Evolutionary conservation across 2,329 filamentous ascomycete species (phyloP).

Genomic region (Sporothrix inflata): DNA sequence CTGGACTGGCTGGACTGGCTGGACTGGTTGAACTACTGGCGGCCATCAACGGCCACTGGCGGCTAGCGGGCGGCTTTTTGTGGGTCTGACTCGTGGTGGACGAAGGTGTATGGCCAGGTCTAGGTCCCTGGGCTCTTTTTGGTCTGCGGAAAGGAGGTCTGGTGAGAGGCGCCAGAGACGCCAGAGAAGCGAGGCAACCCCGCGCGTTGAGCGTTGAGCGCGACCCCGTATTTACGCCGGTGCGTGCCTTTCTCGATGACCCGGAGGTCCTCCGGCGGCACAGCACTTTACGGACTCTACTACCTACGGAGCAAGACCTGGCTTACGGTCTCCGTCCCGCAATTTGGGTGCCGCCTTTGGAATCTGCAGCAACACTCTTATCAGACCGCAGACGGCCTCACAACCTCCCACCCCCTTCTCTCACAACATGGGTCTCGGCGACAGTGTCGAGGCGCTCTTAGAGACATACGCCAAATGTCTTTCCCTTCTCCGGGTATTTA

Average conservation of each 20-base stretch:
- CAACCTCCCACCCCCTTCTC: not conserved
- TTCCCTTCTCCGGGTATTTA: constrained; percentile 40
- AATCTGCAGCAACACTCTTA: not conserved
- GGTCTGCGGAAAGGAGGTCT: not conserved
- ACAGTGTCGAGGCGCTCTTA: constrained; percentile 50
- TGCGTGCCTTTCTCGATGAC: not conserved
- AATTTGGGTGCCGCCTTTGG: not conserved
- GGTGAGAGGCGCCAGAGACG: not conserved
- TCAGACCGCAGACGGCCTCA: not conserved
- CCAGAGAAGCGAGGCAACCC: constrained; percentile 4
- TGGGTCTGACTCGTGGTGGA: not conserved
- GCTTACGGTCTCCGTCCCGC: not conserved
- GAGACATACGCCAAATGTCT: constrained; percentile 54
- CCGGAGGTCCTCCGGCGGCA: constrained; percentile 11
- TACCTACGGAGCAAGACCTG: not conserved
- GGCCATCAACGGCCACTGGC: constrained; percentile 10
- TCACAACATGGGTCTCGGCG: constrained; percentile 45
- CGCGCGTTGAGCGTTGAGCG: not conserved
- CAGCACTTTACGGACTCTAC: not conserved
- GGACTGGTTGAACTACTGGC: not conserved
- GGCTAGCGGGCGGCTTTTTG: constrained; percentile 17
- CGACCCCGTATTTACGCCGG: not conserved
- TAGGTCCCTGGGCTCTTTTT: not conserved
- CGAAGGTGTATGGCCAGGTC: not conserved
- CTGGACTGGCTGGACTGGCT: no score